Percentiles rank a stretch among this genome's conserved stretches.
These are phyloP conservation scores for Tubosaeta sp. DNA, from an alignment of 768 basidiomycete genomes.

Conservation along the genomic window DNA sequence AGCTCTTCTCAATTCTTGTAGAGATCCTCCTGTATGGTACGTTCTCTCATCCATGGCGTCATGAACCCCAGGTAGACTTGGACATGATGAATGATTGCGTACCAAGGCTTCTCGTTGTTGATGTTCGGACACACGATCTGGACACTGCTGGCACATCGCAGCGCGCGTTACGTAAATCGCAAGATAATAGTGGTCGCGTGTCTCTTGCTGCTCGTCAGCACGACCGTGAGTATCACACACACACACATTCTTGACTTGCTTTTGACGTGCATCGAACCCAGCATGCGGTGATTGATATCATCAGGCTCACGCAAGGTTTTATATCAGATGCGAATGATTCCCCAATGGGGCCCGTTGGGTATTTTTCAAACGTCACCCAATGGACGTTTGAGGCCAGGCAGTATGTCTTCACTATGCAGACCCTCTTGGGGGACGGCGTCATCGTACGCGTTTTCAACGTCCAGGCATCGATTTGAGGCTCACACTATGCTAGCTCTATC, in stretches of 20 bases:
- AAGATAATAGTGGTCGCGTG: constrained; percentile 24
- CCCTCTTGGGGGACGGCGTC: constrained; percentile 29
- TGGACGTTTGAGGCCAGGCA: constrained; percentile 30
- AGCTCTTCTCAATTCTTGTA: constrained; percentile 14
- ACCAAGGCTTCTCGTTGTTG: constrained; percentile 32
- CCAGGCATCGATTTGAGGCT: neutral
- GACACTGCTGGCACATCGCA: constrained; percentile 11
- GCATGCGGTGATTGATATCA: constrained; percentile 26
- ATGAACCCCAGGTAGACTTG: no score
- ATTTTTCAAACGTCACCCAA: constrained; percentile 22
- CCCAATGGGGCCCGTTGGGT: constrained; percentile 19
- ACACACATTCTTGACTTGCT: neutral
- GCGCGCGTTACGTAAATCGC: constrained; percentile 12
- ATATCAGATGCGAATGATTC: constrained; percentile 11
- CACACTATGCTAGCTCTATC: constrained; percentile 18
- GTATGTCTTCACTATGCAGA: constrained; percentile 19
- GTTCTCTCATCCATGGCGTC: neutral
- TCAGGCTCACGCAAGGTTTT: constrained; percentile 26
- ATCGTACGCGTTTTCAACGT: constrained; percentile 16
- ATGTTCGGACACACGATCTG: constrained; percentile 34
- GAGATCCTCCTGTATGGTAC: constrained; percentile 20
- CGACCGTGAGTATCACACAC: constrained; percentile 16
- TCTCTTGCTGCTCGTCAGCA: constrained; percentile 29
- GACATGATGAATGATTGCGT: neutral
- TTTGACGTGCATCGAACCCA: neutral